Percentiles rank a stretch among this genome's conserved stretches.
phyloP scores from a whole-genome alignment of 805 yeast genomes.

The Candida succiphila region DNA sequence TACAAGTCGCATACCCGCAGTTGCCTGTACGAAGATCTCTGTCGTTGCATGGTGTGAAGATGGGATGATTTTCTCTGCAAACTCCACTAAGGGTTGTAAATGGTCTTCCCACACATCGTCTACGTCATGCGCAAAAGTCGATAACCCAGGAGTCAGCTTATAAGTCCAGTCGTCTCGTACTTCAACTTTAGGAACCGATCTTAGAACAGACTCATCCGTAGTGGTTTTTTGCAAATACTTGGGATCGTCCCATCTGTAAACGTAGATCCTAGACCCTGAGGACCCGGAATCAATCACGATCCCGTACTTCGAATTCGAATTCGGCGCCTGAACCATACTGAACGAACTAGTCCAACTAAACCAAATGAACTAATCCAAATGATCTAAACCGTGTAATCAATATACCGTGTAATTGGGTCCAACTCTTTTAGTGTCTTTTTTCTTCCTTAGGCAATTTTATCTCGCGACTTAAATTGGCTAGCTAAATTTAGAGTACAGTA shows the following conservation, averaged over 20 bases:
- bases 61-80: conserved; percentile 70
- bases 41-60: conserved; percentile 47
- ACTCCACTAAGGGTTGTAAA: conserved; percentile 49
- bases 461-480: too few species aligned
- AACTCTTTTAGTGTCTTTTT: too few species aligned
- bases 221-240: conserved; percentile 19
- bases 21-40: conserved; percentile 85
- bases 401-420: too few species aligned
- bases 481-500: too few species aligned
- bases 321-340: not conserved
- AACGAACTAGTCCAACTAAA: too few species aligned
- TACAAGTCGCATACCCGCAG: conserved; percentile 92
- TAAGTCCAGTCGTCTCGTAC: conserved; percentile 60
- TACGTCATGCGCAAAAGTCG: conserved; percentile 48
- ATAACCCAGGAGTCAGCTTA: conserved; percentile 79
- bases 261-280: conserved; percentile 82
- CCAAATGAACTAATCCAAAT: too few species aligned
- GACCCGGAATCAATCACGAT: conserved; percentile 94
- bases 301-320: conserved; percentile 40
- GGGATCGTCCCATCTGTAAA: conserved; percentile 70
- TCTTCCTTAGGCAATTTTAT: too few species aligned
- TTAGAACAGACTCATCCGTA: conserved; percentile 24
- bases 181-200: conserved; percentile 57
- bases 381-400: too few species aligned
- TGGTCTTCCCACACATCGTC: conserved; percentile 62